Base-by-base conservation (phyloP, 148 eudicot genomes). In the Cornus kousa region DNA sequence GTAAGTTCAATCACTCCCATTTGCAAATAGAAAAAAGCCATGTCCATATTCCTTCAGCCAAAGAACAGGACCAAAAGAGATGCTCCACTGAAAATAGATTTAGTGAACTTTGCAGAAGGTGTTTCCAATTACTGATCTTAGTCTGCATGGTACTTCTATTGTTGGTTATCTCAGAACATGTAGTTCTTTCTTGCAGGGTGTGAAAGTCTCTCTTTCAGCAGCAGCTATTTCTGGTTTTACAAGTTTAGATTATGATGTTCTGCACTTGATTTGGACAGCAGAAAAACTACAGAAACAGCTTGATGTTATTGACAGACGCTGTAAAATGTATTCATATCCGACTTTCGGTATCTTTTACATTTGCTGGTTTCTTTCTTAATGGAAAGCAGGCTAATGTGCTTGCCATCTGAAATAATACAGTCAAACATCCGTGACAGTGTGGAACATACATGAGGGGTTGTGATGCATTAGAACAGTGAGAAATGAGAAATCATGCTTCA, bases 221-320 rank as follows among this genome's bases (percentile, higher is more conserved):
- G 85, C 82, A 57, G 81, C 90, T 32, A 86, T 83, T 83, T 84
- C 93, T 32, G 74, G 83, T 80, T 64, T 78, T 75, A 80, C 90
- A 68, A 84, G 83, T 81, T 39, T 86, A 70, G 99, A 95, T 85
- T 83, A 79, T 73, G 90, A 84, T 86, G 85, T 86, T 76, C 73
- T 95, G 83, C 93, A 91, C 80, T 83, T 93, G 84, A 75, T 84
- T 80, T 92, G 91, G 90, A 95, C 99, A 31, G 86, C 74, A 67
- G 99, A 95, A 82, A 90, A 89, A 78, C 99, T 95, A 66, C 93
- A 89, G 77, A 85, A 83, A 74, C 99, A 91, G 79, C 90, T 95
- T 80, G 78, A 83, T 74, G 81, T 86, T 80, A 87, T 93, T 60
- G 89, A 92, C 79, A 85, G 85, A 39, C 97, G 90, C 43, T 90